phyloP scores from a whole-genome alignment of 2,329 filamentous ascomycete genomes.

The Colletotrichum coccodes region DNA sequence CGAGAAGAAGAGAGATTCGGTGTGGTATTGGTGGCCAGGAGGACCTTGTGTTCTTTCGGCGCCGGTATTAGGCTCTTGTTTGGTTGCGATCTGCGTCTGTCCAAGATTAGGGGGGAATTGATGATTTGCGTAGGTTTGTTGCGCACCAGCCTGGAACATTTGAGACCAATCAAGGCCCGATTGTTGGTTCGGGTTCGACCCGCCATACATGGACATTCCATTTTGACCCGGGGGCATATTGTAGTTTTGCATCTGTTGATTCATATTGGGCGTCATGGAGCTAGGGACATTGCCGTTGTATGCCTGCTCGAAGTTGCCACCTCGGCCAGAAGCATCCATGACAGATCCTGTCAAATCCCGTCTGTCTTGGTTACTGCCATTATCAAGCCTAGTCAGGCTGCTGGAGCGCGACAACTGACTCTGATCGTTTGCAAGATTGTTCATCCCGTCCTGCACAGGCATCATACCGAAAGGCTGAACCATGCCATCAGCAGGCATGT shows the following conservation, averaged over 20 bases:
- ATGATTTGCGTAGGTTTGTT: constrained; percentile 69
- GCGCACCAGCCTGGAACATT: constrained; percentile 80
- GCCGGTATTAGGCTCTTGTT: constrained; percentile 71
- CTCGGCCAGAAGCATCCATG: constrained; percentile 57
- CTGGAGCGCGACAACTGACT: constrained; percentile 70
- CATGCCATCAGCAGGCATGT: constrained; percentile 67
- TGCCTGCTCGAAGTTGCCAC: constrained; percentile 58
- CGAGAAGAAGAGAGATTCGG: constrained; percentile 59
- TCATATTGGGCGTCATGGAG: constrained; percentile 70
- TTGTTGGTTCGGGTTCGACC: constrained; percentile 69
- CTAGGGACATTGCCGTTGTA: constrained; percentile 68
- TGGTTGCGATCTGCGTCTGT: constrained; percentile 76
- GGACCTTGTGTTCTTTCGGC: constrained; percentile 58
- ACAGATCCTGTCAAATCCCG: constrained; percentile 65
- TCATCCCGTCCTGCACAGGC: constrained; percentile 67
- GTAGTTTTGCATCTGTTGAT: constrained; percentile 72
- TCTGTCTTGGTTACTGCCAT: constrained; percentile 65
- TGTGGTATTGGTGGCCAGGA: constrained; percentile 49
- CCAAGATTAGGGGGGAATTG: constrained; percentile 73
- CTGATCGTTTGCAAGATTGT: constrained; percentile 69
- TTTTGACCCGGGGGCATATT: constrained; percentile 72
- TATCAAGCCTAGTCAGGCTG: constrained; percentile 69
- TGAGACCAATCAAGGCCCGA: constrained; percentile 78
- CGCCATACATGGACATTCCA: constrained; percentile 71
- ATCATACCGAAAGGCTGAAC: constrained; percentile 66